Base-by-base conservation (phyloP, 1,284 basidiomycete species). In the Ganoderma leucocontextum region DNA sequence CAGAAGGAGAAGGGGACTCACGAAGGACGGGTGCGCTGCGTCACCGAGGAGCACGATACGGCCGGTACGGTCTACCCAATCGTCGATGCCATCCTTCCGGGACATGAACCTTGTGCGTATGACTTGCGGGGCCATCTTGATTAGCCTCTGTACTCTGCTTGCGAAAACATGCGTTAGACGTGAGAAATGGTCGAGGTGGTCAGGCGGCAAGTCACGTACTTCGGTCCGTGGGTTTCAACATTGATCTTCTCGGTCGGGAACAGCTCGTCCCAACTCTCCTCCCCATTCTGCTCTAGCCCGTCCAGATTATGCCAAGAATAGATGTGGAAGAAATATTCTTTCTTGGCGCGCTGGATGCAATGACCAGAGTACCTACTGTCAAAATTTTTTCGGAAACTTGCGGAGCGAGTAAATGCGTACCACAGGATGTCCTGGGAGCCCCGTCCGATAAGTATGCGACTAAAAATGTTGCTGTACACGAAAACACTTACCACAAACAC, bases 41-140 rank as follows among this genome's bases (percentile, higher is more conserved):
- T 86, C 85, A 44, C 86, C 86, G 42, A 87, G 74, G 7, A 87
- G 76, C n/a, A 85, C 74, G 22, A 87, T 76, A 19, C 79, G 79
- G 2, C 81, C 81, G 33, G 79, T 80, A 0, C 80, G 73, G 70
- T 89, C 85, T 0, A 87, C 84, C 90, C 90, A 91, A 29, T 87
- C 82, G 52, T 88, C 85, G 12, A 87, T 75, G 7, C 80, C 78
- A 2, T 76, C 65, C 22, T 79, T 44, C 80, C 79, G 55, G 76
- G 78, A 78, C 47, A 81, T 74, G 60, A 35, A 75, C 67, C 22
- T 79, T 78, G 52, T 80, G 70, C 15, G 70, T 67, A 39, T 78
- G 75, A 41, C 79, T 75, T 33, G 6, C 79, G 79, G 84, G 79
- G 83, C 80, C 52, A 84, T 73, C 19, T 78, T 73, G 29, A 78